Base-by-base conservation (phyloP, 306 rosid genomes). In the Morella rubra region DNA sequence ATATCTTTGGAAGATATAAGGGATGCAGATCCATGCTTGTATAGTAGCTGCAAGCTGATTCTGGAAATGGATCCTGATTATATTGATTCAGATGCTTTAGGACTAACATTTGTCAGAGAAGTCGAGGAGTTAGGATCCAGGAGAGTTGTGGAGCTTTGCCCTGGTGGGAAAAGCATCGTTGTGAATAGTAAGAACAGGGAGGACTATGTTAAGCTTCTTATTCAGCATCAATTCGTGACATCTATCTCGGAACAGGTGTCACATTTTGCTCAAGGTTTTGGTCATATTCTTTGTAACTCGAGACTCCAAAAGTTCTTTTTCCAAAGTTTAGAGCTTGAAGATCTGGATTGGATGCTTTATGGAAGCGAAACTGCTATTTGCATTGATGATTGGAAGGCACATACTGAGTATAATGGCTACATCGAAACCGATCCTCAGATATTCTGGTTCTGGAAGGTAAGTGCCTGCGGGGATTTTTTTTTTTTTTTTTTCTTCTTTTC, bases 371-470 rank as follows among this genome's bases (percentile, higher is more conserved):
- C 79, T 77, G 80, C 58, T 76, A 82, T 95, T 77, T 84, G 89
- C 58, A 83, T 95, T 82, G 96, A 85, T 70, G 98, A 95, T 81
- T 95, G 98, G 97, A 92, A 89, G 82, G 87, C 88, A n/a, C 96
- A 92, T 71, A 92, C 97, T 0, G 97, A 90, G 65, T 92, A 90
- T 78, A 87, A 83, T 67, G 98, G 97, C 85, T 95, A 88, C 86
- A 80, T 81, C 76, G 97, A 90, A 85, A 89, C 89, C 16, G 98
- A 95, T 87, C 77, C 86, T 82, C 97, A 95, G 73, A 92, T 95
- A 65, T 74, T 75, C 64, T 95, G 98, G 98, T 95, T 95, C 84
- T 95, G 98, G 97, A 89, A 92, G 97, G 98, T 95, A 92, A 50
- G 80, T 81, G 58, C 59, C 60, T 77, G 24, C 54, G 50, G 24